Evolutionary conservation across 2,329 filamentous ascomycete genomes (phyloP), one percentile per base, ranked within the genome.

Genomic region (Ophiocordyceps polyrhachis-furcata): DNA sequence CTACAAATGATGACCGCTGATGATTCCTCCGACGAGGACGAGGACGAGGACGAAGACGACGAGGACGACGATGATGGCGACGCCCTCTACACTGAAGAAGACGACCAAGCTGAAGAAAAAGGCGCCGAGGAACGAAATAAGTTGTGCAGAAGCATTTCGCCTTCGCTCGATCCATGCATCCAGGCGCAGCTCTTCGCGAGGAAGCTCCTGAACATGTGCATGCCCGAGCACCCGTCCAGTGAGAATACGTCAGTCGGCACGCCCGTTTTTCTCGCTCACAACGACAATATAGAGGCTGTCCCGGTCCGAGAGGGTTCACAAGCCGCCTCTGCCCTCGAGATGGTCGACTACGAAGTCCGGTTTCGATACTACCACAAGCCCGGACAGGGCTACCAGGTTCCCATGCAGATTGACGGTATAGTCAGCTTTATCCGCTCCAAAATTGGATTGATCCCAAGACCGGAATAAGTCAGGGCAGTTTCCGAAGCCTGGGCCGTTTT

Each of bases 351-450:
- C 44, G 20, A 57, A 0, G 62, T 49, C 4, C 28, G 28, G 4
- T 49, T 42, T 38, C 41, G 61, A 44, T 32, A 48, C 0, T 73
- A 71, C 52, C 25, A 53, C 4, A 57, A 50, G 0, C 55, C 61
- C 29, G 67, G 66, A 0, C 68, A 71, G 47, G 70, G 69, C 65
- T 68, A 69, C 48, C 67, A 62, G 47, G 55, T 68, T 14, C 66
- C 66, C 0, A 63, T 70, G 41, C 63, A 53, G 37, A 52, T 55
- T n/a, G 49, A 71, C 49, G 65, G 71, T 51, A 62, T 70, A 43
- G 49, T 61, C 8, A 41, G 51, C 0, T 67, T 66, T 41, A 50
- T 60, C 23, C 38, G 31, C 5, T 31, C 23, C 43, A 23, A 38
- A 17, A 40, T 47, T 19, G 45, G 45, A 5, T 19, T 46, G 21